Evolutionary conservation across 1,139 yeast genomes (phyloP).

Genomic region (Groenewaldozyma sp.): DNA sequence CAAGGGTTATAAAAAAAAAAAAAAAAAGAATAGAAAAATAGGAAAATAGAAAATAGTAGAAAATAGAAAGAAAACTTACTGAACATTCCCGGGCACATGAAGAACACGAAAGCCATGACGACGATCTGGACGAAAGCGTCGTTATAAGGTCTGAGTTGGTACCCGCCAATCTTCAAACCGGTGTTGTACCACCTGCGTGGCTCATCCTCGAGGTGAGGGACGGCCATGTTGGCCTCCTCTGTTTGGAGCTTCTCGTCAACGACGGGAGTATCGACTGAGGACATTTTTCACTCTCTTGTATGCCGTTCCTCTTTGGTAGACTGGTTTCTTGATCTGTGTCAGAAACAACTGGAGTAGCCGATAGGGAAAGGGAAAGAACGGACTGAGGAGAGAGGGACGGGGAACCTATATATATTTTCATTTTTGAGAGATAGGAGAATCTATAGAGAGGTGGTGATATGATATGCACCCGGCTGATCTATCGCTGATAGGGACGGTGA

Average conservation of each 20-base stretch:
- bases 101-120: slow-evolving; percentile 25
- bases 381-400: no score
- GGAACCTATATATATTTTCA: no score
- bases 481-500: no score
- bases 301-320: background rate
- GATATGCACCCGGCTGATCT: no score
- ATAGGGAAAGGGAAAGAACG: background rate
- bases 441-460: no score
- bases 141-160: slow-evolving; percentile 17
- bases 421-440: no score
- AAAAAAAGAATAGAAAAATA: background rate
- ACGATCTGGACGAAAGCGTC: slow-evolving; percentile 22
- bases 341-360: background rate
- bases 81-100: slow-evolving; percentile 40
- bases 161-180: slow-evolving; percentile 12
- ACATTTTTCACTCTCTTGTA: no score
- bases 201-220: slow-evolving; percentile 10
- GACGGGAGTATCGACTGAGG: background rate
- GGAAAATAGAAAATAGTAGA: background rate
- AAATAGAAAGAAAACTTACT: slow-evolving; percentile 13
- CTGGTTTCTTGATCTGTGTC: background rate
- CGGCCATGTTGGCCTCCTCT: background rate
- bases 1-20: background rate
- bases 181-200: slow-evolving; percentile 17
- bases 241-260: slow-evolving; percentile 2